A percentile compares a stretch with the other conserved stretches of the same genome.
These are phyloP conservation scores for Capsicum chinense DNA, from an alignment of 257 asterid species.

Conservation along the genomic window DNA sequence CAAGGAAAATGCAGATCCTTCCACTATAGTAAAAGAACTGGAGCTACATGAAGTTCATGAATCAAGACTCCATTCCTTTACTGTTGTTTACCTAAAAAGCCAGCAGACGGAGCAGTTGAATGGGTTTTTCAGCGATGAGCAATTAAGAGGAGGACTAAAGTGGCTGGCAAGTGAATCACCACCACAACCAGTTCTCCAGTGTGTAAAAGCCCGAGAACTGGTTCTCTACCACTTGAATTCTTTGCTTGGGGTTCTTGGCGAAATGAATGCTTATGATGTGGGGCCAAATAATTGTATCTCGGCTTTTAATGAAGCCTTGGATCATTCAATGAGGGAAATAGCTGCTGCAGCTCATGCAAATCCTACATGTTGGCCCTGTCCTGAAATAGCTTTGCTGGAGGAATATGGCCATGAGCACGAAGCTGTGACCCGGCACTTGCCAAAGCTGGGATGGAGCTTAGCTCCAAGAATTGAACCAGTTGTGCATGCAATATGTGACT, in stretches of 20 bases:
- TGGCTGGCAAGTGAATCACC: slow-evolving; percentile 88
- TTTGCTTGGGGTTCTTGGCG: slow-evolving; percentile 49
- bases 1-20: slow-evolving; percentile 48
- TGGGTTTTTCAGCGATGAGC: slow-evolving; percentile 71
- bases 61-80: slow-evolving; percentile 47
- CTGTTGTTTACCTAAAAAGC: slow-evolving; percentile 58
- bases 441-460: slow-evolving; percentile 81
- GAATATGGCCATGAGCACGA: slow-evolving; percentile 50
- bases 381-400: slow-evolving; percentile 73
- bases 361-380: slow-evolving; percentile 89
- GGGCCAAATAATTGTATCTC: slow-evolving; percentile 70
- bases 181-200: slow-evolving; percentile 56
- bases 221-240: slow-evolving; percentile 66
- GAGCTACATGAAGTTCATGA: slow-evolving; percentile 61
- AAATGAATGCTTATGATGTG: slow-evolving; percentile 37
- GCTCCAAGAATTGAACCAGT: slow-evolving; percentile 52
- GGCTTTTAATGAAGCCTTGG: slow-evolving; percentile 73
- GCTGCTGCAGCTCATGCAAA: slow-evolving; percentile 64
- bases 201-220: slow-evolving; percentile 69
- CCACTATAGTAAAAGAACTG: slow-evolving; percentile 52
- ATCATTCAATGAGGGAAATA: slow-evolving; percentile 56
- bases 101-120: slow-evolving; percentile 40
- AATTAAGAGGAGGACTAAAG: slow-evolving; percentile 68
- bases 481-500: slow-evolving; percentile 44
- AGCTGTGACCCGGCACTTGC: slow-evolving; percentile 57